Percentiles rank a stretch among this genome's conserved stretches.
phyloP scores from a whole-genome alignment of 2,329 filamentous ascomycete genomes.

The Fusarium sarcochroum region DNA sequence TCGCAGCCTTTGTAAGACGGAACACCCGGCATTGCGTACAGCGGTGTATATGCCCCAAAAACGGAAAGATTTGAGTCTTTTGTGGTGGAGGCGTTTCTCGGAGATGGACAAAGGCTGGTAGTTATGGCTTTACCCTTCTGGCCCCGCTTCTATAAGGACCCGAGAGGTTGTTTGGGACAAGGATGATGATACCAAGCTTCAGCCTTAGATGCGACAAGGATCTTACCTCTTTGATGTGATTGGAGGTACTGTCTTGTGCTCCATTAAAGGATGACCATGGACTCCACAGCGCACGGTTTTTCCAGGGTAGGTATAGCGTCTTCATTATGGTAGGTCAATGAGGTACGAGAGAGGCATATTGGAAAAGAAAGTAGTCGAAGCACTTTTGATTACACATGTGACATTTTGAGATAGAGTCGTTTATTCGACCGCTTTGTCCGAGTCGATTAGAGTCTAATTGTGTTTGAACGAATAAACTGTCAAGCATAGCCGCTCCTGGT shows the following conservation, averaged over 20 bases:
- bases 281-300: slow-evolving; percentile 24
- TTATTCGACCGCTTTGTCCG: slow-evolving; percentile 11
- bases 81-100: slow-evolving; percentile 4
- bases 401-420: no score
- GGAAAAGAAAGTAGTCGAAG: not conserved
- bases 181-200: slow-evolving; percentile 14
- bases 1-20: slow-evolving; percentile 66
- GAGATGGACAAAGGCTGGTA: not conserved
- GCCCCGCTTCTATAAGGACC: slow-evolving; percentile 27
- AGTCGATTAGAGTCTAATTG: not conserved
- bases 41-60: slow-evolving; percentile 43
- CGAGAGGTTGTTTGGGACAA: slow-evolving; percentile 5
- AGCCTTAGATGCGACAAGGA: slow-evolving; percentile 15
- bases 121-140: slow-evolving; percentile 17
- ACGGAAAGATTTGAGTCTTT: slow-evolving; percentile 22
- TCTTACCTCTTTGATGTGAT: slow-evolving; percentile 7
- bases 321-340: not conserved
- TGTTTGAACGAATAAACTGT: slow-evolving; percentile 15
- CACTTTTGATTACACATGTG: not conserved
- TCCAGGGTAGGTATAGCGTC: slow-evolving; percentile 29
- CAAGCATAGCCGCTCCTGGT: not conserved
- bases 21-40: slow-evolving; percentile 63
- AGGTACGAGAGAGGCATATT: slow-evolving; percentile 1
- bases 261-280: slow-evolving; percentile 5
- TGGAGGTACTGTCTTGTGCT: not conserved